Base-by-base conservation (phyloP, 2,329 filamentous ascomycete genomes). In the Alternaria triticina region DNA sequence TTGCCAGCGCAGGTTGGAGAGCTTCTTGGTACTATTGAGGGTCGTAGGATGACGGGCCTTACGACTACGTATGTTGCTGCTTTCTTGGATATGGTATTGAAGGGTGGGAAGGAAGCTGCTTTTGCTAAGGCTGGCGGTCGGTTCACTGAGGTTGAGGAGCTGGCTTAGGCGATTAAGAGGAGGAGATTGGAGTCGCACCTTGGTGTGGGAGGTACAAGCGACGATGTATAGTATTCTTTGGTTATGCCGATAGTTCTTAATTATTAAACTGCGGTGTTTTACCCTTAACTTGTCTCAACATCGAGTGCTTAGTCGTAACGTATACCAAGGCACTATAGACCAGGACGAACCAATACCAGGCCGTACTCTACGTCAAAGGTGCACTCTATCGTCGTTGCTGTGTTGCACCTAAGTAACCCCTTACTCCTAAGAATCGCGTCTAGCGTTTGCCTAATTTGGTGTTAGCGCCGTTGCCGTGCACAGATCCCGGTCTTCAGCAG, bases 21-120 rank as follows among this genome's bases (percentile, higher is more conserved):
- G 54, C 49, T 75, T 0, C 22, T 76, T 46, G 73, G 74, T 10
- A 63, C 47, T 9, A 49, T 74, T 6, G 70, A 75, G 30, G 74
- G 74, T 0, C 30, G 54, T 6, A 62, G 66, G 36, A 72, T 71
- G 68, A 66, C 65, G 61, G 54, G 65, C 2, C 27, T 75, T 8
- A 74, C 67, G 0, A 69, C 68, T 9, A 57, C 65, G 15, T 73
- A 72, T 44, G 57, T 72, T 13, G 63, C 57, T 1, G 61, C 63
- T 5, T 75, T 76, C 23, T 49, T 75, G 40, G 65, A 74, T 27
- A 58, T 69, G 49, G 61, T 71, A 5, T 46, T 74, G 17, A 74
- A 72, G 59, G 61, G 51, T 25, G 58, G 67, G 2, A 43, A 50
- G 8, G 52, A 66, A 36, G 25, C n/a, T 13, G 33, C 23, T 4